Evolutionary conservation across 2,329 filamentous ascomycete species (phyloP).

Genomic region (Dryadomyces quercivorus): DNA sequence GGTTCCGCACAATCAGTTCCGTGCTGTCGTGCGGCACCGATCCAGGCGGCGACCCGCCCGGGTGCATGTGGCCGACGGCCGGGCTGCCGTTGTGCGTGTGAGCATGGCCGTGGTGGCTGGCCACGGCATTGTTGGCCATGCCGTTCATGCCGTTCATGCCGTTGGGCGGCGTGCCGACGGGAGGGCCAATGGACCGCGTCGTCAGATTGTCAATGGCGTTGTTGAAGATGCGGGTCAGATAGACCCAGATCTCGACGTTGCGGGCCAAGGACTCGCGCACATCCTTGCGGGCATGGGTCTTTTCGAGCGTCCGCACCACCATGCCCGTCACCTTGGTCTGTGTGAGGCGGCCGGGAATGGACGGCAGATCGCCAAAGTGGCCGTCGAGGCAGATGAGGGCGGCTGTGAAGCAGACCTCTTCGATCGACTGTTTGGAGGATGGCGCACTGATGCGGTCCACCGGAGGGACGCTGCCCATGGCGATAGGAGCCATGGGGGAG

Average conservation of each 20-base stretch:
- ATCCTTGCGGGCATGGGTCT: slow-evolving; percentile 48
- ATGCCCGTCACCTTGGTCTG: slow-evolving; percentile 42
- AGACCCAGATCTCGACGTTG: slow-evolving; percentile 55
- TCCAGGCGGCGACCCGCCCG: slow-evolving; percentile 17
- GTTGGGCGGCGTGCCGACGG: slow-evolving; percentile 33
- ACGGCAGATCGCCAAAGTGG: slow-evolving; percentile 43
- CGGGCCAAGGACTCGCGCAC: slow-evolving; percentile 49
- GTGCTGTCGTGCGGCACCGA: slow-evolving; percentile 39
- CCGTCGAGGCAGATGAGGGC: slow-evolving; percentile 50
- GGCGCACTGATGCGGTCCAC: slow-evolving; percentile 14
- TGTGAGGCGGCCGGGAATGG: slow-evolving; percentile 41
- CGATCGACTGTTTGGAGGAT: slow-evolving; percentile 35
- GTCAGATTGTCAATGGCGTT: slow-evolving; percentile 49
- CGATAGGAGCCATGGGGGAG: slow-evolving; percentile 12
- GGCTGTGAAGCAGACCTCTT: slow-evolving; percentile 50
- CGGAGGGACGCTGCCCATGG: slow-evolving; percentile 11
- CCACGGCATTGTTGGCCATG: slow-evolving; percentile 11
- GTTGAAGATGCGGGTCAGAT: slow-evolving; percentile 48
- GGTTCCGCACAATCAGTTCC: slow-evolving; percentile 50
- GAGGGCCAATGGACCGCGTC: slow-evolving; percentile 43
- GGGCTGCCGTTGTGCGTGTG: background rate
- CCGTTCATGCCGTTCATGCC: background rate
- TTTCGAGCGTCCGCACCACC: slow-evolving; percentile 48
- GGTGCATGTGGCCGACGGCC: slow-evolving; percentile 2
- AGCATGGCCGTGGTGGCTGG: background rate